Percentiles rank a stretch among this genome's conserved stretches.
Evolutionary conservation across 1,139 yeast species (phyloP).

Genomic region (Candida mesenterica): DNA sequence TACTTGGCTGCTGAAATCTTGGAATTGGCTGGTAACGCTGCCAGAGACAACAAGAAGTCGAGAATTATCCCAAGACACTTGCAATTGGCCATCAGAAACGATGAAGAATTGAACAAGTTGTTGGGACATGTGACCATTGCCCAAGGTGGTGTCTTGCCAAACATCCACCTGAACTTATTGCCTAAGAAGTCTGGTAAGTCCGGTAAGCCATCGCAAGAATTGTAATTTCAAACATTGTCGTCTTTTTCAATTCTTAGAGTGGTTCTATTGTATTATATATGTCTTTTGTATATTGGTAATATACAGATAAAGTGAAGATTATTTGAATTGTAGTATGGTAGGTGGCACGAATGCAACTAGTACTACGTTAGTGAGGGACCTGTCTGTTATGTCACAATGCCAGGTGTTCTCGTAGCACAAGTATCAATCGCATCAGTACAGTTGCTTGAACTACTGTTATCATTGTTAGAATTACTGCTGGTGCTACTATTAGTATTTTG

Average conservation of each 20-base stretch:
- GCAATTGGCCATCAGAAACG: conserved; percentile 97
- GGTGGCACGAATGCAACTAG: no score
- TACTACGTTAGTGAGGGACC: no score
- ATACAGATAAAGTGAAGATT: no score
- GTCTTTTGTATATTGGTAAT: neutral
- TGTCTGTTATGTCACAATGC: no score
- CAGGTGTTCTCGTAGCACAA: no score
- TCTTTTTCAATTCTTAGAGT: conserved; percentile 7
- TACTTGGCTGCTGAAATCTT: conserved; percentile 95
- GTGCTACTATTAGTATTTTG: no score
- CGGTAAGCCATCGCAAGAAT: conserved; percentile 20
- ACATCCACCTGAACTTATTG: conserved; percentile 23
- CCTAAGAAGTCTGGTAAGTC: conserved; percentile 21
- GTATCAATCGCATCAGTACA: no score
- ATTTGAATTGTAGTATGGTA: no score
- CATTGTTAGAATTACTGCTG: no score
- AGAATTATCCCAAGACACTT: conserved; percentile 99
- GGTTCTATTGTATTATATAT: conserved; percentile 12
- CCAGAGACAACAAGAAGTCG: conserved; percentile 96
- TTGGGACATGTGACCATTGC: conserved; percentile 41
- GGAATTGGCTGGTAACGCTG: conserved; percentile 98
- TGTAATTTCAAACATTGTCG: conserved; percentile 15
- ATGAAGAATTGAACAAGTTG: conserved; percentile 91
- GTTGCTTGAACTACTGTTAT: no score
- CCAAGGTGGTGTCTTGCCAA: conserved; percentile 26